These are phyloP conservation scores for Aeschynomene evenia DNA, from an alignment of 306 rosid genomes.

Conservation along the genomic window DNA sequence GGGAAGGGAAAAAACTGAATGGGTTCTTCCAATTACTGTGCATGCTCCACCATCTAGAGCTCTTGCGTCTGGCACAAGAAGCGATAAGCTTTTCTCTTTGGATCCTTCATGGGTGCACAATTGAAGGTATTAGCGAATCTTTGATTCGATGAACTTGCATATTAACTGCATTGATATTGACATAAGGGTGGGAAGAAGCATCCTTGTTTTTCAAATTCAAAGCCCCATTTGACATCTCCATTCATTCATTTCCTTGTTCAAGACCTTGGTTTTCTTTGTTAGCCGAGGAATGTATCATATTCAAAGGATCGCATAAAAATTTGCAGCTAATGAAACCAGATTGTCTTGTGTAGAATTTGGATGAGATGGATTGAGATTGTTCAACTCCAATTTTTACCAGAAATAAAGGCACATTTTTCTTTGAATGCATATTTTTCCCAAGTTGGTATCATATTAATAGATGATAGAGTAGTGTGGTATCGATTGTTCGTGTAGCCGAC, in stretches of 20 bases:
- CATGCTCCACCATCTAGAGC: constrained; percentile 75
- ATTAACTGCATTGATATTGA: neutral
- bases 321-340: neutral
- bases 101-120: constrained; percentile 66
- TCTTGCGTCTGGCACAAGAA: constrained; percentile 54
- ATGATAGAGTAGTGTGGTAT: too few relatives aligned
- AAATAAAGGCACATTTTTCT: neutral
- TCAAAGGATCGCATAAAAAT: neutral
- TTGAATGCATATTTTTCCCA: too few relatives aligned
- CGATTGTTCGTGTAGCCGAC: too few relatives aligned
- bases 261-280: neutral
- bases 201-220: neutral
- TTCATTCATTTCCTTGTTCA: too few relatives aligned
- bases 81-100: constrained; percentile 64
- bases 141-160: neutral
- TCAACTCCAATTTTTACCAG: neutral
- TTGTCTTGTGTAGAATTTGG: neutral
- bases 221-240: too few relatives aligned
- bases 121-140: constrained; percentile 47
- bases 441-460: too few relatives aligned
- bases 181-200: neutral
- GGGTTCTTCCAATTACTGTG: constrained; percentile 95
- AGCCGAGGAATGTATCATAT: neutral
- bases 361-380: neutral
- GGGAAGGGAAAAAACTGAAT: constrained; percentile 86